These are phyloP conservation scores for Hordeum marinum DNA, from an alignment of 176 grass and related monocot species.

Conservation along the genomic window DNA sequence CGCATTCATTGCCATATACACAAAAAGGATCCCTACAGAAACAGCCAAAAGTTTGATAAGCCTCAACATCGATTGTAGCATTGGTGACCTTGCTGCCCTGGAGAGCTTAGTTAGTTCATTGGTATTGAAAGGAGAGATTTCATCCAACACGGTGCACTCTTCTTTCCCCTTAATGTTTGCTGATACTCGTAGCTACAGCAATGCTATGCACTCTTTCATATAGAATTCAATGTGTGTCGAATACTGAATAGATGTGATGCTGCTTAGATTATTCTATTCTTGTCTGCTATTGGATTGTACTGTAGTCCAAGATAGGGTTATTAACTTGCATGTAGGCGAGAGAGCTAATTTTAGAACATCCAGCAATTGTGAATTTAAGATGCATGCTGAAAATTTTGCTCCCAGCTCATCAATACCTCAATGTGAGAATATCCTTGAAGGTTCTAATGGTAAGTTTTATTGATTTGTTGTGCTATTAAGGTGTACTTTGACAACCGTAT, in stretches of 20 bases:
- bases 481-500: not conserved
- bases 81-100: constrained; percentile 82
- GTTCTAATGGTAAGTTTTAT: not conserved
- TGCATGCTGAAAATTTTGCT: not conserved
- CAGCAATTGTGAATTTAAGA: not conserved
- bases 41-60: constrained; percentile 81
- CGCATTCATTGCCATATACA: constrained; percentile 88
- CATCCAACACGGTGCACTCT: constrained; percentile 59
- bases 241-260: not conserved
- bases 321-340: not conserved
- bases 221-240: not conserved
- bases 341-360: not conserved
- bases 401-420: not conserved
- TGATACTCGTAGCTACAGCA: not conserved
- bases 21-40: constrained; percentile 66
- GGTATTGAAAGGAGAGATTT: constrained; percentile 80
- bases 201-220: not conserved
- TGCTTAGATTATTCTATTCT: not conserved
- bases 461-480: not conserved
- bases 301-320: constrained; percentile 5
- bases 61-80: constrained; percentile 65
- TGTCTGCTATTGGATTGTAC: not conserved
- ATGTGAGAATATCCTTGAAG: not conserved
- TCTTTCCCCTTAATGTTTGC: constrained; percentile 15
- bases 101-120: constrained; percentile 80